Evolutionary conservation across 257 asterid species (phyloP), one percentile per base, ranked within the genome.

Genomic region (Capsicum rhomboideum): DNA sequence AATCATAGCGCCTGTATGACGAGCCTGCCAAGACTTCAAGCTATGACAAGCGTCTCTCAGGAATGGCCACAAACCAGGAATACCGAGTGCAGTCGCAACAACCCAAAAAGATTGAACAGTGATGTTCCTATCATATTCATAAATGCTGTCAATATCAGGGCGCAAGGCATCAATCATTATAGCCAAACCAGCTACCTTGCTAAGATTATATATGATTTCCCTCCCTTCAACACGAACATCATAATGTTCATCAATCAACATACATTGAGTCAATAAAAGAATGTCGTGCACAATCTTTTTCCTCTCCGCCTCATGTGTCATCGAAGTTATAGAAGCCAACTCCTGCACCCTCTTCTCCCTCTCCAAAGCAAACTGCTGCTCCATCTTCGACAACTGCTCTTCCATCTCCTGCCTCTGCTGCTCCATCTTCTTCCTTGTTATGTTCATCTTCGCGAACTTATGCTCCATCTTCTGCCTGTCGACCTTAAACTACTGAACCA

Each of bases 111-210:
- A 97, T 90, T 97, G 87, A 40, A 97, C 98, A 67, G 97, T 93
- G 49, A 97, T 94, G 88, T 92, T 94, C 83, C 98, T 90, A 18
- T 92, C 98, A 74, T 93, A 93, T 84, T 94, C 98, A 86, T 94
- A 97, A 58, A 94, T 93, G 88, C 93, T 94, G 87, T 94, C 98
- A 82, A 94, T 94, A 84, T 94, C 98, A 0, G 98, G 98, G 84
- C 97, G 97, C 98, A 94, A 93, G 16, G 98, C 98, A 84, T 97
- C 98, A 90, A 94, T 93, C 98, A 94, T 94, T 86, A 97, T 92
- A 54, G 98, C 97, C 91, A 94, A 87, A 23, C 98, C 98, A 79
- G 98, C 97, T 12, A 97, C 98, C 92, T 94, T 94, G 86, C 98
- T 94, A 78, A 94, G 94, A 87, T 94, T 94, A 18, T 97, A 94